phyloP scores from a whole-genome alignment of 1,284 basidiomycete genomes.

The Microstroma glucosiphilum region DNA sequence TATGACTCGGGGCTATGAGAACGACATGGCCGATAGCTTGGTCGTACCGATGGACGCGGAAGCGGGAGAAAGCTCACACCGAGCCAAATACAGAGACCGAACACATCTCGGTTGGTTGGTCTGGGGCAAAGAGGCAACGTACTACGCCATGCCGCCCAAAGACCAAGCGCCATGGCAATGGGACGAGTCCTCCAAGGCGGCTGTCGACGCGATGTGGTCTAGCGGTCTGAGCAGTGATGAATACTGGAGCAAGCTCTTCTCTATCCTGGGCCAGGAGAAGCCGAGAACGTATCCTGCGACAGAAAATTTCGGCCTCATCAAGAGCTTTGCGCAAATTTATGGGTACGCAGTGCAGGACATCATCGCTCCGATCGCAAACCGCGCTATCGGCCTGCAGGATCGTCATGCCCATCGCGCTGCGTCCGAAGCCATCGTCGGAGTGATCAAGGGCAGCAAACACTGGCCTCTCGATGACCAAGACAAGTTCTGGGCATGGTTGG shows the following conservation, averaged over 20 bases:
- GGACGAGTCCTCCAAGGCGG: constrained; percentile 62
- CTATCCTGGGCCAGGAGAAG: constrained; percentile 45
- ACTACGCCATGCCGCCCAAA: constrained; percentile 59
- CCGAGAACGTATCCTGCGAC: constrained; percentile 40
- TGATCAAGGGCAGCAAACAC: constrained; percentile 74
- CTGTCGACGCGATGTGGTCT: constrained; percentile 60
- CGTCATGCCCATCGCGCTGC: constrained; percentile 87
- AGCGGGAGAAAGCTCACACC: constrained; percentile 13
- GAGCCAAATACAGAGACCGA: constrained; percentile 66
- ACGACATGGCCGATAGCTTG: constrained; percentile 57
- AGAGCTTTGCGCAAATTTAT: constrained; percentile 57
- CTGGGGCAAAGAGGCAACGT: constrained; percentile 70
- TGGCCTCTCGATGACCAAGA: constrained; percentile 66
- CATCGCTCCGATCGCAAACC: constrained; percentile 59
- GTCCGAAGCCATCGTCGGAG: constrained; percentile 75
- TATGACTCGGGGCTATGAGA: constrained; percentile 56
- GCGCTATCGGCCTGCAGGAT: constrained; percentile 63
- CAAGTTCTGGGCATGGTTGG: constrained; percentile 74
- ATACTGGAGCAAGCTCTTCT: constrained; percentile 59
- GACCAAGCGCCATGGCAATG: constrained; percentile 60
- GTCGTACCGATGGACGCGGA: constrained; percentile 45
- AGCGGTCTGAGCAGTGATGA: constrained; percentile 55
- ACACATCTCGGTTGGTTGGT: constrained; percentile 75
- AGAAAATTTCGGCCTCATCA: constrained; percentile 55
- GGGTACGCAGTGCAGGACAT: constrained; percentile 59